phyloP scores from a whole-genome alignment of 1,139 yeast species.

The Pichia sorboxylosa region DNA sequence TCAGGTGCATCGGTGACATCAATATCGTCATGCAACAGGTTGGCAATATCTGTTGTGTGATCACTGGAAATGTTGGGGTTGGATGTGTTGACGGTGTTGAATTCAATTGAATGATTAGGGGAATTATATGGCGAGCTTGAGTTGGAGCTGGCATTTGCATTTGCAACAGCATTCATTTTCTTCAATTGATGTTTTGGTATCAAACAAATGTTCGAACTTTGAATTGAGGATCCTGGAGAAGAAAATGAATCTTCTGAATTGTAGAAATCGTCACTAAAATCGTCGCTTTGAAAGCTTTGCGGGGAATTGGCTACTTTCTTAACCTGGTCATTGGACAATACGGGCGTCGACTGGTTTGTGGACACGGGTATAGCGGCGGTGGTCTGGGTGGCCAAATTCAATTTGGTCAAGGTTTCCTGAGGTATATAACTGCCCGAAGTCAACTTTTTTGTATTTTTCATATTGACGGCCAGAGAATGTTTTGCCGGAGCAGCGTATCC shows the following conservation, averaged over 20 bases:
- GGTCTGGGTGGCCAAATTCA: conserved; percentile 14
- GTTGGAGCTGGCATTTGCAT: background rate
- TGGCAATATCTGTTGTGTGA: conserved; percentile 6
- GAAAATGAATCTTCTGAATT: conserved; percentile 20
- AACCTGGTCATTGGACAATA: background rate
- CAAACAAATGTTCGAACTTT: conserved; percentile 8
- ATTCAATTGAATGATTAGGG: background rate
- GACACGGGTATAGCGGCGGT: conserved; percentile 1
- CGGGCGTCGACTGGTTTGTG: background rate
- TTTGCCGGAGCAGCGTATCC: conserved; percentile 4
- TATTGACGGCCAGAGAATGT: background rate
- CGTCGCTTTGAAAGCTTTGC: conserved; percentile 17
- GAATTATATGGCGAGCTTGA: background rate
- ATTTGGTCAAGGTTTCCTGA: conserved; percentile 19
- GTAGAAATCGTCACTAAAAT: conserved; percentile 17
- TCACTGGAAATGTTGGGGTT: conserved; percentile 1
- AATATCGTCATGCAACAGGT: conserved; percentile 64
- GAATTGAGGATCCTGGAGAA: conserved; percentile 14
- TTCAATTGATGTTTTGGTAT: conserved; percentile 23
- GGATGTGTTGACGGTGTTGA: background rate
- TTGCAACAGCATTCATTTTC: conserved; percentile 13
- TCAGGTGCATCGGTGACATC: conserved; percentile 74
- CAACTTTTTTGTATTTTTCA: conserved; percentile 11
- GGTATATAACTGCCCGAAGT: conserved; percentile 22
- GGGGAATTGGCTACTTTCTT: conserved; percentile 13